phyloP scores from a whole-genome alignment of 208 protist species.

The Acanthamoeba comandoni region DNA sequence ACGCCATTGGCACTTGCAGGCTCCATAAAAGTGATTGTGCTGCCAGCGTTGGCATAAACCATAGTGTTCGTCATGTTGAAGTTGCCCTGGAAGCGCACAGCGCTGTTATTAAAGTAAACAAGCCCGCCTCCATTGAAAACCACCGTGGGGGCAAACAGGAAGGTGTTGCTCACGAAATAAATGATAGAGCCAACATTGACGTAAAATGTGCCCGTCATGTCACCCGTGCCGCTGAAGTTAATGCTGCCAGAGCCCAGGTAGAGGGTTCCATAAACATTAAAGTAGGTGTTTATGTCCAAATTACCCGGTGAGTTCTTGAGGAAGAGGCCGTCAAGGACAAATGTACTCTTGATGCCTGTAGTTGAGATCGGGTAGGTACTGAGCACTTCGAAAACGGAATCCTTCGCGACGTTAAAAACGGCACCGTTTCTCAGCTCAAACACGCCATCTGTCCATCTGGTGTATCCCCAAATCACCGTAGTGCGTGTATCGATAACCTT shows the following conservation, averaged over 20 bases:
- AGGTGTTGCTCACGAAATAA: conserved; percentile 56
- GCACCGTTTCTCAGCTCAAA: conserved; percentile 65
- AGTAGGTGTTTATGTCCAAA: conserved; percentile 50
- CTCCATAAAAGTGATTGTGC: conserved; percentile 62
- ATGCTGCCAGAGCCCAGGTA: conserved; percentile 49
- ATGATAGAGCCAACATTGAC: conserved; percentile 21
- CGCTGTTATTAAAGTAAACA: conserved; percentile 58
- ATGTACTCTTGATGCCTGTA: background rate
- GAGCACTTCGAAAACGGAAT: background rate
- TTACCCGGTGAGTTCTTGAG: conserved; percentile 70
- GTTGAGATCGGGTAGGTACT: conserved; percentile 49
- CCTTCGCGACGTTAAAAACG: conserved; percentile 26
- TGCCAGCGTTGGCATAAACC: conserved; percentile 28
- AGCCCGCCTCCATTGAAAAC: conserved; percentile 31
- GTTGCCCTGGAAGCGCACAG: conserved; percentile 32
- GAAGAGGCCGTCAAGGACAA: conserved; percentile 23
- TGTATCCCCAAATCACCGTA: conserved; percentile 29
- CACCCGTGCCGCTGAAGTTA: conserved; percentile 46
- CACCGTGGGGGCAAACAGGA: conserved; percentile 37
- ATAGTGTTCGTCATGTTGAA: conserved; percentile 26
- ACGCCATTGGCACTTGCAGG: conserved; percentile 44
- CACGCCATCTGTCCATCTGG: conserved; percentile 40
- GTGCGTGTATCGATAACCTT: conserved; percentile 70
- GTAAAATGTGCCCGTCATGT: conserved; percentile 62
- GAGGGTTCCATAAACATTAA: conserved; percentile 33